These are phyloP conservation scores for Geotrichum histeridarum DNA, from an alignment of 1,139 yeast species.

Conservation along the genomic window DNA sequence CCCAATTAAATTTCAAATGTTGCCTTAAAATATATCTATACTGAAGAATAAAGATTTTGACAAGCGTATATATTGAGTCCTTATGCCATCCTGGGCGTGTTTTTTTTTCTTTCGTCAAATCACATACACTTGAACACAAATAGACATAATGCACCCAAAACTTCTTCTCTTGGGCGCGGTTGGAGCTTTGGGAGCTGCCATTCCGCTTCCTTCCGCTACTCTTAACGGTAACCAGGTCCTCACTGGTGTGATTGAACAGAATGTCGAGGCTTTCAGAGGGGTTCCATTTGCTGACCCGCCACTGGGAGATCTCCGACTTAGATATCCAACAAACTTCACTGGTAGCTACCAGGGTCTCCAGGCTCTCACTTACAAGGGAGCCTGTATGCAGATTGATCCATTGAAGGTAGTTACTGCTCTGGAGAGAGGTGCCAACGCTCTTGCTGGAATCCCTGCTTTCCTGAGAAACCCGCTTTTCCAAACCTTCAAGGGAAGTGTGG, in stretches of 20 bases:
- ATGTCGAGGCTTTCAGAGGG: slow-evolving; percentile 16
- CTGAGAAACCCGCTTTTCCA: slow-evolving; percentile 9
- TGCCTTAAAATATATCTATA: too few relatives aligned
- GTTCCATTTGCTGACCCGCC: slow-evolving; percentile 31
- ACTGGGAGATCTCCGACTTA: slow-evolving; percentile 24
- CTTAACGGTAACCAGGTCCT: slow-evolving; percentile 9
- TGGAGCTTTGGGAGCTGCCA: background rate
- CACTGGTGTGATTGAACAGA: slow-evolving; percentile 8
- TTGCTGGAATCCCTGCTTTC: background rate
- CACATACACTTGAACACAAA: too few relatives aligned
- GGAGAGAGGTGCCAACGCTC: background rate
- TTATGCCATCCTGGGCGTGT: too few relatives aligned
- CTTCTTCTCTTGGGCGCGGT: too few relatives aligned
- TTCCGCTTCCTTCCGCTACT: slow-evolving; percentile 7
- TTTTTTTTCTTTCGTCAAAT: too few relatives aligned
- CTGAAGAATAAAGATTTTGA: too few relatives aligned
- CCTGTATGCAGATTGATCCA: slow-evolving; percentile 13
- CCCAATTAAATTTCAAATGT: too few relatives aligned
- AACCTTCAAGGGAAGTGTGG: background rate
- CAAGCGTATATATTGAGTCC: too few relatives aligned
- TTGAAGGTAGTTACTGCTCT: background rate
- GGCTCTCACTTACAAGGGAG: background rate
- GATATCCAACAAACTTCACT: slow-evolving; percentile 11
- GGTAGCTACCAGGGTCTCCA: slow-evolving; percentile 6
- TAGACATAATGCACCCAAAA: too few relatives aligned